Conservation (phyloP, 129 eudicot genomes). For the Lactuca saligna region DNA sequence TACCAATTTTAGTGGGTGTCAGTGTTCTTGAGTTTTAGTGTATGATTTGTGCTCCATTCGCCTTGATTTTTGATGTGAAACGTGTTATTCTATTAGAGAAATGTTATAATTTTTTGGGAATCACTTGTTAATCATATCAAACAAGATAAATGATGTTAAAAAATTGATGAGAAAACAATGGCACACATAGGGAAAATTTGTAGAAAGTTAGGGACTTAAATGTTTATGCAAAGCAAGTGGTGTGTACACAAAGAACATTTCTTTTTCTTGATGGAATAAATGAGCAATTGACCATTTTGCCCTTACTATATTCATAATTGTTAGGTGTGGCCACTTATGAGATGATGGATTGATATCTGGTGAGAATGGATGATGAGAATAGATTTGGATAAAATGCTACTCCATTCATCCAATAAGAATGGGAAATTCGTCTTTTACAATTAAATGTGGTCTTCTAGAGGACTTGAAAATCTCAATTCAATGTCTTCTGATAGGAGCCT, state of each 20-base stretch:
- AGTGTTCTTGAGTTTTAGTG: constrained; percentile 18
- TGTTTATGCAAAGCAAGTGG: background rate
- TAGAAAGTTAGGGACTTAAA: too few species aligned
- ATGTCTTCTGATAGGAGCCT: constrained; percentile 59
- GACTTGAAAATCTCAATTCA: constrained; percentile 36
- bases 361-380: constrained; percentile 31
- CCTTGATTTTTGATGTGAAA: constrained; percentile 1
- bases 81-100: background rate
- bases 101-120: background rate
- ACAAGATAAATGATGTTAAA: background rate
- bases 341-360: constrained; percentile 20
- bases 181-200: too few species aligned
- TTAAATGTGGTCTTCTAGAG: constrained; percentile 38
- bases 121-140: background rate
- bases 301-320: background rate
- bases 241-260: background rate
- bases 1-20: constrained; percentile 20
- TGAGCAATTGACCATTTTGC: too few species aligned
- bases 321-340: constrained; percentile 27
- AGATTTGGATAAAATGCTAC: constrained; percentile 38
- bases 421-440: constrained; percentile 32
- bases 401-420: constrained; percentile 26
- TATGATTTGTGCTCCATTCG: constrained; percentile 12
- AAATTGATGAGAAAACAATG: too few species aligned
- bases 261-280: too few species aligned